Base-by-base conservation (phyloP, 805 yeast species). In the Starmerella geochares region DNA sequence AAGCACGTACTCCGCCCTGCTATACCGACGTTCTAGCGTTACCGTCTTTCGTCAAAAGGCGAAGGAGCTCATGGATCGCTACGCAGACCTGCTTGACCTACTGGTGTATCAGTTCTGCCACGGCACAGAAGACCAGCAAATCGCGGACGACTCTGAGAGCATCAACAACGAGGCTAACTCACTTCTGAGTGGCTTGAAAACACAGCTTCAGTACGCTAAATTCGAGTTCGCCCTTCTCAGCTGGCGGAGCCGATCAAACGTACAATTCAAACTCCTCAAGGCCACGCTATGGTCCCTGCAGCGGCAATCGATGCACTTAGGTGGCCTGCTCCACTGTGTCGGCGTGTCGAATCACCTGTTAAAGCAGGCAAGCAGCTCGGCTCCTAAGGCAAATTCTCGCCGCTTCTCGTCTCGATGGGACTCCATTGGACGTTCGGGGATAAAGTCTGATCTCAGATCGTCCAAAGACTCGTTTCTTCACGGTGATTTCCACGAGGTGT, bases 241-340 rank as follows among this genome's bases (percentile, higher is more conserved):
- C 10, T 33, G 47, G 25, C n/a, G 16, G 19, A 16, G 14, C 11
- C 24, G 38, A 2, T 13, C 27, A 5, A 29, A 46, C 11, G 7
- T 33, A 10, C 38, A 23, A 11, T 46, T 31, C 28, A 5, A 8
- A 14, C 21, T 23, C n/a, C 28, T 38, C 19, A 11, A 27, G 27
- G 37, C 39, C 23, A 24, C 49, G 13, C 49, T 51, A 1, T 67
- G 68, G 4, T 73, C 81, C 0, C 74, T 79, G 7, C 70, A 73
- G 35, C 68, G 73, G 10, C 60, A 84, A 54, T 65, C 74, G 5
- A 72, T 76, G 54, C 80, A 78, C 57, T 60, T 83, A 37, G 81
- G 82, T 46, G 90, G 90, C 1, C 67, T 85, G 55, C 69, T 77
- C 53, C 73, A 80, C 41, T 81, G 88, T 13, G 76, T 81, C 10